Base-by-base conservation (phyloP, 495 filamentous ascomycete genomes). In the Talaromyces borbonicus region DNA sequence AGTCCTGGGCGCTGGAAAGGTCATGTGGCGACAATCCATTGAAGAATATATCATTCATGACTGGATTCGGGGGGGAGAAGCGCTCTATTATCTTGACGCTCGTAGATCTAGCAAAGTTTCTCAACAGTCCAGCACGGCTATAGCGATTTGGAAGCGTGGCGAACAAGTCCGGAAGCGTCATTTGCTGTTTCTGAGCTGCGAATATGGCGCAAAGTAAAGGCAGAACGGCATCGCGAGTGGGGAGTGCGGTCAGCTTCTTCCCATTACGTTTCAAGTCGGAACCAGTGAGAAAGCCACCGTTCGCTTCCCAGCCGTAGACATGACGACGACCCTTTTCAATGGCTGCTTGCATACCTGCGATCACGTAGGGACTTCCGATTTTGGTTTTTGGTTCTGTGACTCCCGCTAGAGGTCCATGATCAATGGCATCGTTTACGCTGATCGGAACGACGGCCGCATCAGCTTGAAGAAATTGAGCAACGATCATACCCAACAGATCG, bases 281-380 rank as follows among this genome's bases (percentile, higher is more conserved):
- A n/a, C 57, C 57, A 1, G 57, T 57, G 22, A 60, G 52, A 37
- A 60, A 60, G 6, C 57, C 57, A 14, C 57, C 57, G 18, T 60
- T 60, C 16, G 57, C 55, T 38, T 60, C 57, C 57, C 57, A 60
- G 22, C 57, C 57, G 31, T 48, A 50, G 18, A 60, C 52, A 12
- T 49, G 50, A 1, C 20, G 27, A 29, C 52, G 50, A 3, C 52
- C 54, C 38, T 53, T 55, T 4, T 39, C 12, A 18, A 50, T 40
- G 4, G 57, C 50, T 8, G 35, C 27, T 47, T 60, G 54, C 52
- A 60, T 57, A 12, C 57, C 57, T n/a, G 50, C 44, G 25, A 60
- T 60, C 18, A 60, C 57, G 19, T 57, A 60, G 8, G 57, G 54
- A 23, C 55, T 60, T 7, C 57, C 57, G 33, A 57, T 60, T 38